Base-by-base conservation (phyloP, 306 rosid species). In the Purshia tridentata region DNA sequence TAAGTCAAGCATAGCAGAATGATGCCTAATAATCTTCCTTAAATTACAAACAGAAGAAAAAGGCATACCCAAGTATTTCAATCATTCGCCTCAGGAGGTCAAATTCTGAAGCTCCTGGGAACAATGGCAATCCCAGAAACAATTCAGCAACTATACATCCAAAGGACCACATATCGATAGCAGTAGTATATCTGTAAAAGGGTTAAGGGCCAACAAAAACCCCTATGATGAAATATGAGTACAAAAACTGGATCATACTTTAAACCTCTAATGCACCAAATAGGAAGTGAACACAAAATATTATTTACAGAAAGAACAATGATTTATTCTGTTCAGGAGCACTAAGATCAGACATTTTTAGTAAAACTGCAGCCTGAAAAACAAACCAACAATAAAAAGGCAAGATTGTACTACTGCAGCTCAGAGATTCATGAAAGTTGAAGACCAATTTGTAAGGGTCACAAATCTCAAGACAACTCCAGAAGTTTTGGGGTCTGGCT, bases 151-250 rank as follows among this genome's bases (percentile, higher is more conserved):
- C 97, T 75, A 95, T 95, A 88, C 99, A 95, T 77, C 99, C 99
- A 83, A 95, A 95, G 84, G 99, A 95, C 99, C 99, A 95, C 99
- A 95, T 95, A 83, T 95, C 99, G 59, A 95, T 95, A 61, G 96
- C 95, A n/a, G 99, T 90, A 45, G 93, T 84, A 83, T 95, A 95
- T 84, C 99, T 95, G 72, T 54, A 55, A 22, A 76, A 54, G 49
- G 76, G 86, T 87, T 81, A 90, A 86, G 97, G 82, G 74, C 81
- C 51, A 76, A 70, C 23, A 19, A 56, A 40, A 76, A 14, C 15
- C 10, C 67, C 45, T 44, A 67, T 49, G 77, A 67, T 20, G 67
- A 72, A 70, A 53, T 41, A 77, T 65, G 16, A 47, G 39, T 14
- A 20, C 12, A 74, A 40, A 69, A 39, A 65, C n/a, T 22, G 15